phyloP scores from a whole-genome alignment of 192 early-diverging fungal genomes.

The Obelidium mucronatum region DNA sequence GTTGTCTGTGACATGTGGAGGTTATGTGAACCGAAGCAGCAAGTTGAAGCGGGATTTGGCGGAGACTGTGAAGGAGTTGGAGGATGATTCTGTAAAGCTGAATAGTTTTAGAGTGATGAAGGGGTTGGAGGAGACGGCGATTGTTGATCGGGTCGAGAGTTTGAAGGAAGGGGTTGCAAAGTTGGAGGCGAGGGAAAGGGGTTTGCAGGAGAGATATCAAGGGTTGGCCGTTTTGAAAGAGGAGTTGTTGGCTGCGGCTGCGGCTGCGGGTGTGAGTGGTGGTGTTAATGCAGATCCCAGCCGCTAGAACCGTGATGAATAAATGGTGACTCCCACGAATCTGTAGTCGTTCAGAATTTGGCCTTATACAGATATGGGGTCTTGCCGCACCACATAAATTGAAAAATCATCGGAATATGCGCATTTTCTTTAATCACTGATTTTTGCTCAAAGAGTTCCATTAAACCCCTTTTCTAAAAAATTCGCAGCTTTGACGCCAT shows the following conservation, averaged over 20 bases:
- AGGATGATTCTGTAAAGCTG: slow-evolving; percentile 30
- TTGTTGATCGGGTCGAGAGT: slow-evolving; percentile 57
- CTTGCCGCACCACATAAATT: too few species aligned
- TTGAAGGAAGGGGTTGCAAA: slow-evolving; percentile 60
- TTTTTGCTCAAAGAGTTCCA: too few species aligned
- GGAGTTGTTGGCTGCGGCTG: slow-evolving; percentile 23
- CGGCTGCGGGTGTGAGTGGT: not conserved
- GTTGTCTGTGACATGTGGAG: slow-evolving; percentile 78
- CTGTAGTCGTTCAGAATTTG: too few species aligned
- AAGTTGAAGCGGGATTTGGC: slow-evolving; percentile 64
- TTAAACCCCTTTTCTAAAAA: too few species aligned
- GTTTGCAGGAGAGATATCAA: slow-evolving; percentile 74
- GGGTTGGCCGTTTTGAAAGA: slow-evolving; percentile 62
- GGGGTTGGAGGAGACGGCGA: slow-evolving; percentile 43
- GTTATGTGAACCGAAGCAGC: slow-evolving; percentile 78
- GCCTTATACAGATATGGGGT: too few species aligned
- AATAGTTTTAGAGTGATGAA: slow-evolving; percentile 39
- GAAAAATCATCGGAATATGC: too few species aligned
- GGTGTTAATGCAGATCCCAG: not conserved
- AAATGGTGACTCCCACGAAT: too few species aligned
- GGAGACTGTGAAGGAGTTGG: slow-evolving; percentile 28
- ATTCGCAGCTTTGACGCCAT: too few species aligned
- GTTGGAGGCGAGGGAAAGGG: slow-evolving; percentile 60
- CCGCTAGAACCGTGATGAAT: too few species aligned
- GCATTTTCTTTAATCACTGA: too few species aligned